A percentile compares a stretch with the other conserved stretches of the same genome.
phyloP scores from a whole-genome alignment of 768 basidiomycete species.

The Nevesoporus exiguus region DNA sequence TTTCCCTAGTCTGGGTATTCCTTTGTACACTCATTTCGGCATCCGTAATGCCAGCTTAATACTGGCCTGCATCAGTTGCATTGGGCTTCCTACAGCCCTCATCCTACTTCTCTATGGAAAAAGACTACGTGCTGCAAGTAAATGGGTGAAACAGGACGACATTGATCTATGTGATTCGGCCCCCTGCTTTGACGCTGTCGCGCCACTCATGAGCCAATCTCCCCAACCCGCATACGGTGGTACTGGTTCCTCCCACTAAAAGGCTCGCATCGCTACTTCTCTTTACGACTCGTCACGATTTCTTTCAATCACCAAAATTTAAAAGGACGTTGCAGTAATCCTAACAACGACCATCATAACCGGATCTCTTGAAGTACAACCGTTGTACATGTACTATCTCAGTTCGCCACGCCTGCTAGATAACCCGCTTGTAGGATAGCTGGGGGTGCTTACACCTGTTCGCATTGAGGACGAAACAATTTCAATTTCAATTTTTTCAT shows the following conservation, averaged over 20 bases:
- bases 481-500: too few relatives aligned
- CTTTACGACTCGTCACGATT: constrained; percentile 1
- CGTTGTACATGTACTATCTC: background rate
- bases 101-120: constrained; percentile 15
- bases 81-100: constrained; percentile 17
- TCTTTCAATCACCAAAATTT: background rate
- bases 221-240: constrained; percentile 13
- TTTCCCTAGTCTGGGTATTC: constrained; percentile 18
- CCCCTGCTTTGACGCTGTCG: background rate
- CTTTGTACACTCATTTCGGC: constrained; percentile 18
- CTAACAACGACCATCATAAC: background rate
- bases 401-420: background rate
- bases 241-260: constrained; percentile 2
- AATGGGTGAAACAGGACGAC: constrained; percentile 19
- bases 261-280: background rate
- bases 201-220: constrained; percentile 9
- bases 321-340: background rate
- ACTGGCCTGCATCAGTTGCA: constrained; percentile 20
- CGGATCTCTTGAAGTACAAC: background rate
- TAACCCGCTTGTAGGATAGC: background rate
- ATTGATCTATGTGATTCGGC: background rate
- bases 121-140: constrained; percentile 14
- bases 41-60: constrained; percentile 19
- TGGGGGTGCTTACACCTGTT: background rate
- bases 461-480: background rate